A percentile compares a stretch with the other conserved stretches of the same genome.
These are phyloP conservation scores for Linaria vulgaris DNA, from an alignment of 257 asterid species.

Conservation along the genomic window DNA sequence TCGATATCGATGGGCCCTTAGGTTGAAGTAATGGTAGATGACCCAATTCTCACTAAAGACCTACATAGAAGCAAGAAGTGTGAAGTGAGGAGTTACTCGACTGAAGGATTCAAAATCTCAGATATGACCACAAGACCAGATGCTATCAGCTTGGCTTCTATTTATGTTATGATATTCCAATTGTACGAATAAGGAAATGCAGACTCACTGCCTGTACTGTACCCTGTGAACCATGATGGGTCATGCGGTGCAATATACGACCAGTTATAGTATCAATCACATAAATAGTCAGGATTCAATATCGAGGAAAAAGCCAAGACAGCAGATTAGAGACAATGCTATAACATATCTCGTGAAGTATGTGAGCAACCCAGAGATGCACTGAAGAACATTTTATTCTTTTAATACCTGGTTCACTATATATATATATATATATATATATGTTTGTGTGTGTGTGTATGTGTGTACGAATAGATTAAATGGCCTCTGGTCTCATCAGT, in stretches of 20 bases:
- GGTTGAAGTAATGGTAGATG: slow-evolving; percentile 95
- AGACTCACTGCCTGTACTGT: slow-evolving; percentile 86
- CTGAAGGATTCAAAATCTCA: not conserved
- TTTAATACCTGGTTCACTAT: too few species aligned
- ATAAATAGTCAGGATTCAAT: slow-evolving; percentile 45
- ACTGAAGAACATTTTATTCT: too few species aligned
- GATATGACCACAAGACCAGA: not conserved
- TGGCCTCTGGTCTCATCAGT: too few species aligned
- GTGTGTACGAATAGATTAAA: too few species aligned
- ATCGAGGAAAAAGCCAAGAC: not conserved
- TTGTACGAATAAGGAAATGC: slow-evolving; percentile 19
- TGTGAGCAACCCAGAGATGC: too few species aligned
- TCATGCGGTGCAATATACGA: slow-evolving; percentile 84
- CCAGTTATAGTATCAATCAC: slow-evolving; percentile 90
- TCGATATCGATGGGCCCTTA: slow-evolving; percentile 92
- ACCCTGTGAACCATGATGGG: slow-evolving; percentile 95
- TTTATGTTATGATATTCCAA: not conserved
- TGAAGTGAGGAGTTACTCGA: slow-evolving; percentile 4
- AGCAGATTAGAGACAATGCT: not conserved
- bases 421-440: too few species aligned
- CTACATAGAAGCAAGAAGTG: slow-evolving; percentile 37
- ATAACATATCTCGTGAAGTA: not conserved
- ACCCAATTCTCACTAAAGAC: slow-evolving; percentile 98
- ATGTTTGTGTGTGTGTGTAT: too few species aligned
- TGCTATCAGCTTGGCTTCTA: not conserved